A percentile compares a stretch with the other conserved stretches of the same genome.
Conservation (phyloP, 2,329 filamentous ascomycete genomes). For the Aspergillus sp. region DNA sequence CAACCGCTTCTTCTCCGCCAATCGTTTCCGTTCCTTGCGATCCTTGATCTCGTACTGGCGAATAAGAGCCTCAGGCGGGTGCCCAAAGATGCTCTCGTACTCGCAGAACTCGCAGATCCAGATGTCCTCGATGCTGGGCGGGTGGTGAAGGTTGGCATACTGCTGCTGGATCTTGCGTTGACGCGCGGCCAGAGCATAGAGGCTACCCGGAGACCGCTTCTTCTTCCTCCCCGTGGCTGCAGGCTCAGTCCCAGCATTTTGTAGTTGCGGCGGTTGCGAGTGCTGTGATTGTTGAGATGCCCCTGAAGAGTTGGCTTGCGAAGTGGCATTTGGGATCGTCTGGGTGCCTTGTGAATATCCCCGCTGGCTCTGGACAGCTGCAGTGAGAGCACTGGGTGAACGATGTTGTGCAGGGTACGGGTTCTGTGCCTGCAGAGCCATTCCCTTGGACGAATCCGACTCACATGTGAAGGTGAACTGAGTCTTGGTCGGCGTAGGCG, state of each 20-base stretch:
- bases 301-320: conserved; percentile 35
- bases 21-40: conserved; percentile 75
- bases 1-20: conserved; percentile 81
- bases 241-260: conserved; percentile 45
- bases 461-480: conserved; percentile 98
- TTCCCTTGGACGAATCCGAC: conserved; percentile 78
- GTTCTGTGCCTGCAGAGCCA: conserved; percentile 70
- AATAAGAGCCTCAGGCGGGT: conserved; percentile 79
- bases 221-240: conserved; percentile 61
- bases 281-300: conserved; percentile 20
- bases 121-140: conserved; percentile 70
- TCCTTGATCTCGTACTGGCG: conserved; percentile 94
- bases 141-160: conserved; percentile 73
- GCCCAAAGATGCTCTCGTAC: conserved; percentile 94
- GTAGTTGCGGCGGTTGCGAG: neutral
- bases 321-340: conserved; percentile 54
- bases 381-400: conserved; percentile 35
- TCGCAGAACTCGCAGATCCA: conserved; percentile 99
- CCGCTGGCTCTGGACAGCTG: conserved; percentile 37
- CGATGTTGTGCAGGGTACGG: conserved; percentile 43
- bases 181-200: conserved; percentile 73
- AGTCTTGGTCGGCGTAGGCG: conserved; percentile 68
- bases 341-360: conserved; percentile 57
- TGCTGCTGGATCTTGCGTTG: conserved; percentile 77
- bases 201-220: conserved; percentile 66